Percentiles rank a stretch among this genome's conserved stretches.
Evolutionary conservation across 208 protist genomes (phyloP).

Genomic region (Endotrypanum monterogeii): DNA sequence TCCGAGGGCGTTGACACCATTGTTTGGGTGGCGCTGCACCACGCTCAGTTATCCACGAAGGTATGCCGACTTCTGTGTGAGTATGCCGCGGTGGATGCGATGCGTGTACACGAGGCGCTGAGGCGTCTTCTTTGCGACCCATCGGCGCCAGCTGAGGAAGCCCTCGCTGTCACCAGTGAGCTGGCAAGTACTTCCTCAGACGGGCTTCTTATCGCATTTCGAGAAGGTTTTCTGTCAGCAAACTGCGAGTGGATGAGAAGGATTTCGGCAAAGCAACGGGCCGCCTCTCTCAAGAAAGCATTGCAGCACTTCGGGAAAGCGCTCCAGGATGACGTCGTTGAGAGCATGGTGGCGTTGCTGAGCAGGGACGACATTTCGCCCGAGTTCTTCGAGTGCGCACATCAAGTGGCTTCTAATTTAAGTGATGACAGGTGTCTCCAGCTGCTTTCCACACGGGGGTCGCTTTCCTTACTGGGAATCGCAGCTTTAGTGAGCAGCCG

Average conservation of each 20-base stretch:
- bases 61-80: constrained; percentile 31
- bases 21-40: constrained; percentile 26
- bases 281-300: constrained; percentile 10
- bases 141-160: constrained; percentile 12
- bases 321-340: constrained; percentile 10
- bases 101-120: constrained; percentile 9
- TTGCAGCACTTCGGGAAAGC: constrained; percentile 16
- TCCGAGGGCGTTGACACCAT: constrained; percentile 28
- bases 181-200: constrained; percentile 23
- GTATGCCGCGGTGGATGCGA: constrained; percentile 15
- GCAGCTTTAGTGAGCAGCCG: constrained; percentile 29
- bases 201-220: constrained; percentile 29
- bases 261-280: constrained; percentile 1
- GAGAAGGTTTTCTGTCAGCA: constrained; percentile 15
- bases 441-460: neutral
- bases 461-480: constrained; percentile 19
- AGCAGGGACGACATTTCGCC: constrained; percentile 14
- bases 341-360: constrained; percentile 12
- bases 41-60: constrained; percentile 20
- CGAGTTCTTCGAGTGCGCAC: constrained; percentile 35
- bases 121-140: constrained; percentile 13
- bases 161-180: constrained; percentile 22
- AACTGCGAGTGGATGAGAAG: constrained; percentile 22
- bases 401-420: constrained; percentile 17
- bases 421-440: constrained; percentile 7